phyloP scores from a whole-genome alignment of 192 early-diverging fungal species.

The Entophlyctis luteolus region DNA sequence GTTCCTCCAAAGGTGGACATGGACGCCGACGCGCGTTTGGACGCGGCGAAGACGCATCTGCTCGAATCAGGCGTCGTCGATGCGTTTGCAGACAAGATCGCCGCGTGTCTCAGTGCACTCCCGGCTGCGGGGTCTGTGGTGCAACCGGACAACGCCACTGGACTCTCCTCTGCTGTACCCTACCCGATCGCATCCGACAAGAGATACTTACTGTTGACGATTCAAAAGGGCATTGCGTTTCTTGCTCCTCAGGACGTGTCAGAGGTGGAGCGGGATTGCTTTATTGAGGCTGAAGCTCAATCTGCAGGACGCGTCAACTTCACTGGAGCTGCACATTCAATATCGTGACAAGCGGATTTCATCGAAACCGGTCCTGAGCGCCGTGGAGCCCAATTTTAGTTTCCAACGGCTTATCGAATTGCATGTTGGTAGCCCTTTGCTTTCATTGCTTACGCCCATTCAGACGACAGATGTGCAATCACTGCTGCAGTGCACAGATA shows the following conservation, averaged over 20 bases:
- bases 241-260: conserved; percentile 20
- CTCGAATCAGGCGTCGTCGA: too few species aligned
- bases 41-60: too few species aligned
- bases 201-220: conserved; percentile 11
- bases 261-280: conserved; percentile 9
- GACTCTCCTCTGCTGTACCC: too few species aligned
- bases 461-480: conserved; percentile 19
- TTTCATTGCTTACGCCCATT: background rate
- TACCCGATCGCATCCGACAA: too few species aligned
- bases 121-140: too few species aligned
- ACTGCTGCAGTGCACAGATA: conserved; percentile 2
- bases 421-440: conserved; percentile 9
- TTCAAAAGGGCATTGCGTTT: conserved; percentile 25
- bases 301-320: conserved; percentile 22
- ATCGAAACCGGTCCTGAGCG: conserved; percentile 18
- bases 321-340: conserved; percentile 19
- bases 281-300: background rate
- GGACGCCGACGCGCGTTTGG: too few species aligned
- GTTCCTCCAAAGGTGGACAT: too few species aligned
- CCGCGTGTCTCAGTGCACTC: too few species aligned
- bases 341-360: conserved; percentile 17
- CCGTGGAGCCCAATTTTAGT: conserved; percentile 28
- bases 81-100: too few species aligned
- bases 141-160: too few species aligned
- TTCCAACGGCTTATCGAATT: conserved; percentile 27